Base-by-base conservation (phyloP, 192 early-diverging fungal genomes). In the Lobulomyces angularis region DNA sequence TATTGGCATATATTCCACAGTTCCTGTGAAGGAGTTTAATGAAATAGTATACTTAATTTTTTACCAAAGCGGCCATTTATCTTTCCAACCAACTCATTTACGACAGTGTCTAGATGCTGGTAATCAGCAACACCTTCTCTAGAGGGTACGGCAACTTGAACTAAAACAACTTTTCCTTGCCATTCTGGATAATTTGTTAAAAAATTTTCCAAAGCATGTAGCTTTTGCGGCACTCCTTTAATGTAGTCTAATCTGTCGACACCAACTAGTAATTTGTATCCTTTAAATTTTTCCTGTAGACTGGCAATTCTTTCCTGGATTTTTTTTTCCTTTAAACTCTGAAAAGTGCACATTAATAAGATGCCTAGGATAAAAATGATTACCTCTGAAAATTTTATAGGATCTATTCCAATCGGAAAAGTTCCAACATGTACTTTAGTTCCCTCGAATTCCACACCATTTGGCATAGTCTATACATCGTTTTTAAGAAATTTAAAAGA, bases 241-340 rank as follows among this genome's bases (percentile, higher is more conserved):
- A 99, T 99, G 58, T 99, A 99, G 62, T 99, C 96, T 29, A 99
- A 69, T 25, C 96, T 76, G 54, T 99, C 96, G 1, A 99, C 91
- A 11, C 96, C 93, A 1, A 97, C 84, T 56, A 99, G 83, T 6
- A 99, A 60, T 52, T 86, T 84, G 26, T 74, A 73, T 12, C 82
- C 90, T 34, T 74, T 69, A 51, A 97, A 99, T 49, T 80, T 79
- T 32, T 73, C 71, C 52, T 84, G 71, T n/a, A 97, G 59, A 37
- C 70, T 60, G 8, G 66, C 59, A 49, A 99, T 94, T 21, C 94
- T 74, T 24, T 64, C 30, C 45, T 70, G 57, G 51, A 97, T 82
- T 2, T 56, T 50, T 4, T 53, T 53, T 0, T 81, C 62, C 48
- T 86, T 59, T 21, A 97, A 64, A 19, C 83, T 86, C 60, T 67